A percentile compares a stretch with the other conserved stretches of the same genome.
Evolutionary conservation across 192 early-diverging fungal genomes (phyloP).

Genomic region (Cladochytrium replicatum): DNA sequence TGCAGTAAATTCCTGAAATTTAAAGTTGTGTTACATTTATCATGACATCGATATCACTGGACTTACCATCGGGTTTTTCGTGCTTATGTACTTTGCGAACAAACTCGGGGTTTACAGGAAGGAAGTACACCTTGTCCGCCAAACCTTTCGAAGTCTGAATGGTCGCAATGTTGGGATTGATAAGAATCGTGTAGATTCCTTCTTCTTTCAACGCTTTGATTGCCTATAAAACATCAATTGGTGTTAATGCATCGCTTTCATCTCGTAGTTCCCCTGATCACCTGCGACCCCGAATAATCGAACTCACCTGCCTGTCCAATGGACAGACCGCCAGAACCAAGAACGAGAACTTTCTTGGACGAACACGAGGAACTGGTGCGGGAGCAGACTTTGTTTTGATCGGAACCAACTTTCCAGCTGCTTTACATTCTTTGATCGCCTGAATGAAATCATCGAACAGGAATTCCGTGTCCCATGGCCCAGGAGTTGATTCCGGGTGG

Average conservation of each 20-base stretch:
- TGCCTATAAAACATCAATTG: constrained; percentile 45
- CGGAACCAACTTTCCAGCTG: constrained; percentile 60
- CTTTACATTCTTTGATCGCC: constrained; percentile 55
- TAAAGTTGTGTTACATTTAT: not conserved
- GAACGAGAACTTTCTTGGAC: constrained; percentile 83
- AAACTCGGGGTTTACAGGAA: constrained; percentile 90
- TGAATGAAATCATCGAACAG: constrained; percentile 93
- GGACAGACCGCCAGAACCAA: constrained; percentile 92
- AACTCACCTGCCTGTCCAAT: constrained; percentile 99
- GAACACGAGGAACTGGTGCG: constrained; percentile 35
- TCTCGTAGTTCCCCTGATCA: constrained; percentile 4
- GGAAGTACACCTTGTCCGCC: constrained; percentile 96
- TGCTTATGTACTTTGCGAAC: constrained; percentile 90
- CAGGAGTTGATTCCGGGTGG: constrained; percentile 94
- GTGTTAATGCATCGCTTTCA: no score
- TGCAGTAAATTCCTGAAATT: constrained; percentile 69
- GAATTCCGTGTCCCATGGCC: constrained; percentile 94
- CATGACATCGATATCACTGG: not conserved
- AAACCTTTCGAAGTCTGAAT: constrained; percentile 97
- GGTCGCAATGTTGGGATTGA: constrained; percentile 99
- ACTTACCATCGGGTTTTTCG: constrained; percentile 85
- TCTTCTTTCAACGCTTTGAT: constrained; percentile 99
- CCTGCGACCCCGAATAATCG: constrained; percentile 91
- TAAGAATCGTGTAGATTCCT: constrained; percentile 91
- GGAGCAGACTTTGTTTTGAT: constrained; percentile 48